Evolutionary conservation across 2,329 filamentous ascomycete genomes (phyloP).

Genomic region (Monascus ruber): DNA sequence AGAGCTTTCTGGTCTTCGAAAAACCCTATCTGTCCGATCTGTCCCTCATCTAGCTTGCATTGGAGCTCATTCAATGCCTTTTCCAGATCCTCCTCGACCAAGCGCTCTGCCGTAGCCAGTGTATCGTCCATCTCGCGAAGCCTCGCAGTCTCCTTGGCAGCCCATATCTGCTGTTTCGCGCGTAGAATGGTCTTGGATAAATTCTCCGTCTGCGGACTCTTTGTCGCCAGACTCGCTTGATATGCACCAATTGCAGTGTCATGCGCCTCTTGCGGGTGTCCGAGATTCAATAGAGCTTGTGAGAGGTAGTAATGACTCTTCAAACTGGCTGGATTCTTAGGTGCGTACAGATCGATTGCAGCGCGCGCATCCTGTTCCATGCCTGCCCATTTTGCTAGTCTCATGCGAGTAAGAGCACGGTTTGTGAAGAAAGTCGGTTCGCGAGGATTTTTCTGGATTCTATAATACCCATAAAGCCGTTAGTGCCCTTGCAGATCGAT

Average conservation of each 20-base stretch:
- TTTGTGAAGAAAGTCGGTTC: conserved; percentile 82
- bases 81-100: conserved; percentile 29
- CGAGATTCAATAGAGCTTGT: conserved; percentile 67
- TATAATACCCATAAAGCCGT: conserved; percentile 18
- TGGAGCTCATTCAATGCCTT: conserved; percentile 26
- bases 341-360: conserved; percentile 55
- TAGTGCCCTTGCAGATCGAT: too few relatives aligned
- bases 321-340: conserved; percentile 46
- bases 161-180: conserved; percentile 82
- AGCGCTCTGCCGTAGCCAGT: conserved; percentile 27
- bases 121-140: conserved; percentile 36
- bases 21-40: conserved; percentile 52
- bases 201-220: conserved; percentile 56
- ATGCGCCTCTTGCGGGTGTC: conserved; percentile 62
- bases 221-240: conserved; percentile 49
- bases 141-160: conserved; percentile 49
- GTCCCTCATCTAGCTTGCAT: conserved; percentile 21
- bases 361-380: conserved; percentile 67
- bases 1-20: conserved; percentile 54
- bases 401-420: conserved; percentile 70
- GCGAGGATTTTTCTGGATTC: conserved; percentile 64
- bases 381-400: conserved; percentile 59
- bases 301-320: conserved; percentile 79
- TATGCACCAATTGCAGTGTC: conserved; percentile 62
- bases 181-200: conserved; percentile 64